phyloP scores from a whole-genome alignment of 2,329 filamentous ascomycete genomes.

The Coniella vitis region DNA sequence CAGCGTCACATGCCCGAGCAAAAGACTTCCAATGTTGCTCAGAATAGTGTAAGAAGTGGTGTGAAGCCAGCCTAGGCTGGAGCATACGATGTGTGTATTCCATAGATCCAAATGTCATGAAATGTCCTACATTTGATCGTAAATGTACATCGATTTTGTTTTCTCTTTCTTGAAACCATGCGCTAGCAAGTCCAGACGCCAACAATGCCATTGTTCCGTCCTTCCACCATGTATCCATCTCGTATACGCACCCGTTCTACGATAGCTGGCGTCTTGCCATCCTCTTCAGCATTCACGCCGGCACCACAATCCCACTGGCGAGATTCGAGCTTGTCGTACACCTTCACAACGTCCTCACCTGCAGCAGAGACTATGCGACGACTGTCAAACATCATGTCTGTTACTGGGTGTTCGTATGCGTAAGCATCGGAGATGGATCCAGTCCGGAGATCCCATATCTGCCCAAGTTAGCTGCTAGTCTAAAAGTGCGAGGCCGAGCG shows the following conservation, averaged over 20 bases:
- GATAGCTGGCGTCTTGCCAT: slow-evolving; percentile 56
- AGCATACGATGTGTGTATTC: not conserved
- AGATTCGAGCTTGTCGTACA: slow-evolving; percentile 96
- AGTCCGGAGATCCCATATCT: slow-evolving; percentile 98
- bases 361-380: slow-evolving; percentile 85
- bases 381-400: slow-evolving; percentile 94
- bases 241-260: slow-evolving; percentile 85
- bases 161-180: not conserved
- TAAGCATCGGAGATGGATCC: slow-evolving; percentile 94
- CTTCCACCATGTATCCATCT: slow-evolving; percentile 91
- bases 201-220: slow-evolving; percentile 77
- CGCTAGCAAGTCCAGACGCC: slow-evolving; percentile 77
- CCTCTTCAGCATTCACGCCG: slow-evolving; percentile 63
- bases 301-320: slow-evolving; percentile 95
- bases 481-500: not conserved
- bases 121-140: slow-evolving; percentile 3
- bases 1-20: no score
- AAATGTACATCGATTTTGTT: slow-evolving; percentile 1
- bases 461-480: not conserved
- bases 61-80: no score
- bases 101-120: not conserved
- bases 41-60: no score
- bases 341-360: slow-evolving; percentile 89
- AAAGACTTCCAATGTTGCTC: no score
- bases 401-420: slow-evolving; percentile 86